Evolutionary conservation across 2,329 filamentous ascomycete genomes (phyloP), one percentile per base, ranked within the genome.

Genomic region (Huntiella savannae): DNA sequence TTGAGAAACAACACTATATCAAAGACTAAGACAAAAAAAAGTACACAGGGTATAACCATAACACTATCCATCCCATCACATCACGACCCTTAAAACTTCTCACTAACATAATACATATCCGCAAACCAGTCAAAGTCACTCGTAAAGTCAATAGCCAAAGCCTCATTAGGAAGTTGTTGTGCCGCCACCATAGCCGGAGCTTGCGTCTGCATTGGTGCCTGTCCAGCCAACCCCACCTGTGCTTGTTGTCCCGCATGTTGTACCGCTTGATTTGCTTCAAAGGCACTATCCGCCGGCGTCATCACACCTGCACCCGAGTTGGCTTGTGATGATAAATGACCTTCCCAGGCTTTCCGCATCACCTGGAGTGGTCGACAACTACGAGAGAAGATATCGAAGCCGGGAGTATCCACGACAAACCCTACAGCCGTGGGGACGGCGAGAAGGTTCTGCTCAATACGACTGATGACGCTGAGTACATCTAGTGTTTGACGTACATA

Each of bases 231-330:
- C 33, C 15, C 15, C 28, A 5, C 13, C 19, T 11, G 12, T 28
- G 22, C 6, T 28, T 13, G 33, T 17, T 22, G 22, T 28, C 22
- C 22, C 22, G 22, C 22, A 28, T 28, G 22, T 28, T 28, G 22
- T 5, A 13, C 46, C 47, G 63, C 39, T 57, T 48, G 38, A 54
- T 49, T 15, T 46, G 58, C 39, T 33, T 57, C 37, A 59, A 57
- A 53, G 56, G 58, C 52, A 57, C 56, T 50, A 45, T 59, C 44
- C 54, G 55, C 49, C 54, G 55, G 47, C 57, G 62, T 49, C 55
- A 58, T 51, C 54, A 54, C 49, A 49, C 54, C 39, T 5, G 41
- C 15, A 6, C 28, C 12, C 10, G 37, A 19, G 5, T 28, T 35
- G 52, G 57, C 48, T 59, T 61, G 53, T 54, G 56, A 17, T 56